Base-by-base conservation (phyloP, 2,329 filamentous ascomycete genomes). In the Graphilbum ipis-grandicollis region DNA sequence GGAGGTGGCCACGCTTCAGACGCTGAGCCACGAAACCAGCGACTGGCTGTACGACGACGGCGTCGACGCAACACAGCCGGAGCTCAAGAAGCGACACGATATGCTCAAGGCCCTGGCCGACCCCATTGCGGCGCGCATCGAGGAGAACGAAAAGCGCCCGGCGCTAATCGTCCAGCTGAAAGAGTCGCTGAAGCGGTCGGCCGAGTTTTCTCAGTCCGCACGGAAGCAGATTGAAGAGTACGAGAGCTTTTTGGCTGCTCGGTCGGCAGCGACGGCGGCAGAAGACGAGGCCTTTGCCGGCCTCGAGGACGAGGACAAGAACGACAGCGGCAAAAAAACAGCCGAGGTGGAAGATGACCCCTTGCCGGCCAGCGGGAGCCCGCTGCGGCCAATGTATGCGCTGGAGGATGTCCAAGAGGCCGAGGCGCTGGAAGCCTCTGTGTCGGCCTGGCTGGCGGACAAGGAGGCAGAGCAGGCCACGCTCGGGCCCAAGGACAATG, bases 1-100 rank as follows among this genome's bases (percentile, higher is more conserved):
- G 17, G 71, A 85, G 50, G 71, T 83, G 33, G 54, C 65, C 7
- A 57, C 60, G n/a, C 66, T 96, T 12, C 69, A 79, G 47, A 62
- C 73, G 42, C 75, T 76, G 49, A 66, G 83, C 29, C 67, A 70
- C 42, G 70, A 72, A 34, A 69, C 75, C 18, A 80, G 81, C 47
- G 85, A 93, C 10, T 98, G 90, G 88, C 73, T 98, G 41, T 90
- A 93, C 52, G 81, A 72, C 14, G 85, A 86, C 33, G 84, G 88
- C 39, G 67, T 70, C 14, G 75, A 85, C 34, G 86, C 90, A 5
- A 65, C 71, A 26, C 76, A 75, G 40, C 73, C 81, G 3, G 74
- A 78, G 34, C 69, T 98, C 48, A 81, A 78, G 54, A 66, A 71
- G 38, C 83, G 78, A 52, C 69, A 92, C 35, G 78, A 82, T 55